Evolutionary conservation across 192 early-diverging fungal genomes (phyloP).

Genomic region (Coemansia sp.): DNA sequence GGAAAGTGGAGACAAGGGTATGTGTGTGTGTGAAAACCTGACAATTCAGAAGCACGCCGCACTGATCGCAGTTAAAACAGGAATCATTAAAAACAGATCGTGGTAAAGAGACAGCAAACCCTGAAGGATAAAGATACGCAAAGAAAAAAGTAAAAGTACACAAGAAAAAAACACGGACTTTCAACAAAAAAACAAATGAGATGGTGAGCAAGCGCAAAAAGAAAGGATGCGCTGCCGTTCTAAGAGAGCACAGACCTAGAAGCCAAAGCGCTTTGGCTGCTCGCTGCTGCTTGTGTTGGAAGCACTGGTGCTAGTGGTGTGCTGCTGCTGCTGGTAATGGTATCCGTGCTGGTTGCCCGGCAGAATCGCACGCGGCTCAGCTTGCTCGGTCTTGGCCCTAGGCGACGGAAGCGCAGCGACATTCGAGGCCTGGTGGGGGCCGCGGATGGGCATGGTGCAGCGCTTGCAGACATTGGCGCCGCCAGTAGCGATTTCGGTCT

Average conservation of each 20-base stretch:
- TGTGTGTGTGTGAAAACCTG: constrained; percentile 1
- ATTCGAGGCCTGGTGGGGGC: not conserved
- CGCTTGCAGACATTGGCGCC: constrained; percentile 51
- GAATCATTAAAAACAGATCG: constrained; percentile 3
- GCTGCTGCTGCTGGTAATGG: not conserved
- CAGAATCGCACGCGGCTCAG: constrained; percentile 4
- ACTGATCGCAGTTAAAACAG: constrained; percentile 2
- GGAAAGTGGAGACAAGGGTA: not conserved
- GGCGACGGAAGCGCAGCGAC: constrained; percentile 1
- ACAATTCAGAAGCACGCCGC: constrained; percentile 1
- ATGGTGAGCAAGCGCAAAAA: too few species aligned
- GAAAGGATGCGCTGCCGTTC: too few species aligned
- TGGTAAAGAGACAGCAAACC: constrained; percentile 3
- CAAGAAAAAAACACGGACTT: not conserved
- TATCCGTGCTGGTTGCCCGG: not conserved
- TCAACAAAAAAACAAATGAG: too few species aligned
- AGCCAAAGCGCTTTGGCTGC: not conserved
- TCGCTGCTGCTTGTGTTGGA: not conserved
- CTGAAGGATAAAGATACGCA: not conserved
- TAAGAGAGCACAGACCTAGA: not conserved
- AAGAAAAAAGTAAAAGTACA: constrained; percentile 2
- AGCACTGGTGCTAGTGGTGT: not conserved
- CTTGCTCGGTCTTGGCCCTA: not conserved
- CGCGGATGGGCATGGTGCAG: constrained; percentile 31
- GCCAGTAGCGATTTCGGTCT: constrained; percentile 58